Conservation (phyloP, 768 basidiomycete species). For the Suillus cothurnatus region DNA sequence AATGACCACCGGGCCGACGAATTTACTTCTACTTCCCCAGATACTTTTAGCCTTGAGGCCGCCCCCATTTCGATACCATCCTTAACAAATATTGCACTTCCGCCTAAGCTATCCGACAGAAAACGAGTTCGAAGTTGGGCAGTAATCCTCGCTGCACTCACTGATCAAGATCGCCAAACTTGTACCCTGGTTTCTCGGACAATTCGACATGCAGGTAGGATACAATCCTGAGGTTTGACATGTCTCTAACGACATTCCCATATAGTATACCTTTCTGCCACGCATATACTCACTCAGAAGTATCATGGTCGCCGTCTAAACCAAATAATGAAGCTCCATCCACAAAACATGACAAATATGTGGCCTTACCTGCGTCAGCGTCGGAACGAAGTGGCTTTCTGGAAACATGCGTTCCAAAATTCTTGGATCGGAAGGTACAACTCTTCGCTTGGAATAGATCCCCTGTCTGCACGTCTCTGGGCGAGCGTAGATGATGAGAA, state of each 20-base stretch:
- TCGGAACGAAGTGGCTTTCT: slow-evolving; percentile 40
- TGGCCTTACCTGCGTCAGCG: slow-evolving; percentile 73
- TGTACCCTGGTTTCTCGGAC: slow-evolving; percentile 59
- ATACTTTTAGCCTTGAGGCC: not conserved
- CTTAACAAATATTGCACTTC: slow-evolving; percentile 50
- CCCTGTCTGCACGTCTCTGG: slow-evolving; percentile 55
- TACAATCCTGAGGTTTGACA: slow-evolving; percentile 8
- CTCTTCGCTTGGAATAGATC: slow-evolving; percentile 30
- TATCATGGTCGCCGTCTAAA: slow-evolving; percentile 56
- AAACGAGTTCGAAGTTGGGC: slow-evolving; percentile 56
- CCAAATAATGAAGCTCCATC: slow-evolving; percentile 38
- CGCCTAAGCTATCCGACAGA: slow-evolving; percentile 60
- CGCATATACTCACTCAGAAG: slow-evolving; percentile 43
- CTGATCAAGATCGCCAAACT: slow-evolving; percentile 41
- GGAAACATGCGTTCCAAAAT: slow-evolving; percentile 41
- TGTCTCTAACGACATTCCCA: not conserved
- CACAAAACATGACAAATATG: slow-evolving; percentile 55
- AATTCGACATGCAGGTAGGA: slow-evolving; percentile 63
- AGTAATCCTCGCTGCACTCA: slow-evolving; percentile 53
- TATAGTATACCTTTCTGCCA: slow-evolving; percentile 66
- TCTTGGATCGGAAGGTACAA: slow-evolving; percentile 52
- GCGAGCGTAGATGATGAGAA: slow-evolving; percentile 56
- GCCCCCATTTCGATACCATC: slow-evolving; percentile 1
- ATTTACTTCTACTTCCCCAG: not conserved
- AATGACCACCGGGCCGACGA: not conserved